Evolutionary conservation across 495 filamentous ascomycete species (phyloP).

Genomic region (Lindgomyces ingoldianus): DNA sequence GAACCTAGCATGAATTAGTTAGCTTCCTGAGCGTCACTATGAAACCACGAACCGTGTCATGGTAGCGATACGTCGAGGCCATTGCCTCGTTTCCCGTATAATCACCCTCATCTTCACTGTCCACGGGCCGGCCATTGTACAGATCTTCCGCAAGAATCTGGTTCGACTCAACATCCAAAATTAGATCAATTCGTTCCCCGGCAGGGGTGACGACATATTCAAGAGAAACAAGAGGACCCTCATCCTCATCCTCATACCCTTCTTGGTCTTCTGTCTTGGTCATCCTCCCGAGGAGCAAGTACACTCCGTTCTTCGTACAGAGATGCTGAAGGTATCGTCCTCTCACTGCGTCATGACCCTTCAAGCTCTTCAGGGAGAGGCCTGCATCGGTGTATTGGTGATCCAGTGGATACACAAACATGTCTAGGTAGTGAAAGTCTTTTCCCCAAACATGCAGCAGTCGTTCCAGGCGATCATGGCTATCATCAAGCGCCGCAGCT

Average conservation of each 20-base stretch:
- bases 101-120: constrained; percentile 46
- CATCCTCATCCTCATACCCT: constrained; percentile 33
- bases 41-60: constrained; percentile 40
- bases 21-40: neutral
- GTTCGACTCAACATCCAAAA: constrained; percentile 36
- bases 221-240: neutral
- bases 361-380: constrained; percentile 46
- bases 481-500: constrained; percentile 15
- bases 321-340: constrained; percentile 41
- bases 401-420: constrained; percentile 48
- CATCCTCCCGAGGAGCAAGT: constrained; percentile 45
- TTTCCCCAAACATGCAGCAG: constrained; percentile 38
- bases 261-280: constrained; percentile 13
- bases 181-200: constrained; percentile 1
- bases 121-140: constrained; percentile 42
- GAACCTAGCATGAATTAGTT: neutral
- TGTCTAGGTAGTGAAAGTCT: neutral
- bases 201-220: neutral
- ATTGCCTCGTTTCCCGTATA: constrained; percentile 47
- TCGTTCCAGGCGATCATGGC: constrained; percentile 23
- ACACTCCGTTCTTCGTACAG: constrained; percentile 42
- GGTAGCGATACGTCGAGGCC: constrained; percentile 39
- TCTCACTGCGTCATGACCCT: constrained; percentile 45
- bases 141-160: constrained; percentile 42
- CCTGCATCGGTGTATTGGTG: constrained; percentile 54